These are phyloP conservation scores for Hirschioporus abietinus DNA, from an alignment of 768 basidiomycete genomes.

Conservation along the genomic window DNA sequence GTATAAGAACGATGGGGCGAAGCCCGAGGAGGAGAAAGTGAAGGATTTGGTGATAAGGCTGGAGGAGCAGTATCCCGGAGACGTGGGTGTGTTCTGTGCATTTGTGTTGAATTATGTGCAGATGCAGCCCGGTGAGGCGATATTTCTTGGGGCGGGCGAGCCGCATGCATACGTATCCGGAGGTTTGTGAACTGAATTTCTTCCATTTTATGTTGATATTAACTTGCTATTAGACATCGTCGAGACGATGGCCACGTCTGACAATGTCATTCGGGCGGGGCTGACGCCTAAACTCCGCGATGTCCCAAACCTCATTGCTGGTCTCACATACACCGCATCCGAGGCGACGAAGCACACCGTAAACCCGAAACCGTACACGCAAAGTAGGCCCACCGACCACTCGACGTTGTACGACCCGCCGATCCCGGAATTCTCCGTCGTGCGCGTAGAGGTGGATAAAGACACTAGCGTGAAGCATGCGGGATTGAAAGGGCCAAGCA, in stretches of 20 bases:
- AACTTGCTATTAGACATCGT: constrained; percentile 68
- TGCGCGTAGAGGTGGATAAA: constrained; percentile 45
- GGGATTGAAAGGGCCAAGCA: constrained; percentile 75
- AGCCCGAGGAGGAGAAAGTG: constrained; percentile 39
- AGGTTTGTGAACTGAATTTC: constrained; percentile 44
- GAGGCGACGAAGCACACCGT: constrained; percentile 68
- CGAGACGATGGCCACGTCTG: constrained; percentile 98
- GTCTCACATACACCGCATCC: constrained; percentile 80
- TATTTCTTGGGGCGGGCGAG: constrained; percentile 93
- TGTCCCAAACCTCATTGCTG: constrained; percentile 80
- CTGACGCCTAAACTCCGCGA: constrained; percentile 96
- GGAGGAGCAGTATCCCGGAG: constrained; percentile 77
- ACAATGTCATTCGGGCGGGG: constrained; percentile 98
- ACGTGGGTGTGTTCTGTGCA: constrained; percentile 90
- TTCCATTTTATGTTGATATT: neutral
- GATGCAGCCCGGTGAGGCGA: constrained; percentile 79
- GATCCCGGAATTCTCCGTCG: constrained; percentile 88
- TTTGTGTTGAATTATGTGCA: constrained; percentile 85
- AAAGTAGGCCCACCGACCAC: constrained; percentile 22
- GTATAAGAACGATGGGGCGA: constrained; percentile 44
- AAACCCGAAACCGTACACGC: constrained; percentile 44
- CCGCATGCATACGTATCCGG: constrained; percentile 96
- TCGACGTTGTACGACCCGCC: constrained; percentile 83
- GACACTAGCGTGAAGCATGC: constrained; percentile 43
- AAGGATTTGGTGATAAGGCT: constrained; percentile 59